These are phyloP conservation scores for Cytospora paraplurivora DNA, from an alignment of 2,329 filamentous ascomycete species.

Conservation along the genomic window DNA sequence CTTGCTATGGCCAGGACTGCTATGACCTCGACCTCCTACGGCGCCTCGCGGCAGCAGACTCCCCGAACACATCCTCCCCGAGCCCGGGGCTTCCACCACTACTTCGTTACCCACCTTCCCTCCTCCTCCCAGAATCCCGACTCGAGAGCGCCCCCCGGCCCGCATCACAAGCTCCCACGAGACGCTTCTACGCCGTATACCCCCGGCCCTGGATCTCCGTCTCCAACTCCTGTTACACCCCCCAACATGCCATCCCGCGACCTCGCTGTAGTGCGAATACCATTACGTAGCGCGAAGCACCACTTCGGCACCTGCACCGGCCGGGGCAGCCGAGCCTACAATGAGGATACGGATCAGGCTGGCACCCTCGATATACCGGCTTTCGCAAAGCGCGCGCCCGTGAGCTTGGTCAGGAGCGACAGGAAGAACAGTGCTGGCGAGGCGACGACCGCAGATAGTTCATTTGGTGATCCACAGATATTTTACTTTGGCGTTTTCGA, in stretches of 20 bases:
- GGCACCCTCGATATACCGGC: slow-evolving; percentile 92
- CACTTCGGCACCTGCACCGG: slow-evolving; percentile 84
- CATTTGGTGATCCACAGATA: slow-evolving; percentile 87
- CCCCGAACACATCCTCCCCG: slow-evolving; percentile 12
- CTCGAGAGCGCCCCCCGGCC: slow-evolving; percentile 62
- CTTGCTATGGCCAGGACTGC: slow-evolving; percentile 3
- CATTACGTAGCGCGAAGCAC: slow-evolving; percentile 89
- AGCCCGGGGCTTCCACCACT: slow-evolving; percentile 76
- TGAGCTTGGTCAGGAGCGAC: slow-evolving; percentile 53
- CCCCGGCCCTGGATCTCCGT: slow-evolving; percentile 54
- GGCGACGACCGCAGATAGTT: slow-evolving; percentile 71
- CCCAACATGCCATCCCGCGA: slow-evolving; percentile 67
- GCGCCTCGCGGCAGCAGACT: slow-evolving; percentile 4
- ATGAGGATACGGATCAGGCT: slow-evolving; percentile 93
- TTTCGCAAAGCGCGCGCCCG: slow-evolving; percentile 81
- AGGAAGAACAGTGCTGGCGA: slow-evolving; percentile 55
- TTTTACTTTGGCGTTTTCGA: slow-evolving; percentile 99
- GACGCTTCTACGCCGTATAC: slow-evolving; percentile 81
- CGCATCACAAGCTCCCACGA: slow-evolving; percentile 84
- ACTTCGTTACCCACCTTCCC: slow-evolving; percentile 95
- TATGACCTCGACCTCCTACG: neutral
- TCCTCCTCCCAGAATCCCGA: slow-evolving; percentile 93
- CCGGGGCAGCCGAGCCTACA: slow-evolving; percentile 81
- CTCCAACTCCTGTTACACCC: slow-evolving; percentile 53
- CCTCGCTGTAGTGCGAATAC: slow-evolving; percentile 92